A percentile compares a stretch with the other conserved stretches of the same genome.
Conservation (phyloP, 148 eudicot species). For the Vaccinium macrocarpon region DNA sequence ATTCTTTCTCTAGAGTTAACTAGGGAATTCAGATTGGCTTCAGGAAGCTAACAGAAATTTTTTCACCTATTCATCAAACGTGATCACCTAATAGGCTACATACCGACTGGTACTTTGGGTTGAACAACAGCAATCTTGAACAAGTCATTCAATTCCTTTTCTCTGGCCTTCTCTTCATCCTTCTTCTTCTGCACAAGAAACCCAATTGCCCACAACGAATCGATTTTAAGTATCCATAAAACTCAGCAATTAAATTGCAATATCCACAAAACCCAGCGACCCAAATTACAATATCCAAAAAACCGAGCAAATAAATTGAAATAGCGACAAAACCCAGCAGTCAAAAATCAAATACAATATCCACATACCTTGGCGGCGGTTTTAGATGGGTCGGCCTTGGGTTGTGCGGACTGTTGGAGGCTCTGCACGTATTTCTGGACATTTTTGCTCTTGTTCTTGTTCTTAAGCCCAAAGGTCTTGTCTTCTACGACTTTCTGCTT, state of each 20-base stretch:
- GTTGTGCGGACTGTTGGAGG: slow-evolving; percentile 22
- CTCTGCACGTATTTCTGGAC: slow-evolving; percentile 86
- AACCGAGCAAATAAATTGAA: background rate
- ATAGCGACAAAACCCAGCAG: background rate
- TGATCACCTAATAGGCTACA: background rate
- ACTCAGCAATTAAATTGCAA: background rate
- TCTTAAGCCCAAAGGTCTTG: slow-evolving; percentile 92
- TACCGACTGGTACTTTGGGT: slow-evolving; percentile 94
- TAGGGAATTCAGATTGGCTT: background rate
- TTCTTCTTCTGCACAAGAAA: slow-evolving; percentile 72
- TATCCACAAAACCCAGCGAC: background rate
- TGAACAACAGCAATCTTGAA: slow-evolving; percentile 86
- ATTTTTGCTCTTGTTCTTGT: slow-evolving; percentile 82
- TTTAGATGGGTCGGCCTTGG: slow-evolving; percentile 66
- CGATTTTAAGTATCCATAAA: background rate
- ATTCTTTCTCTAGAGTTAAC: background rate
- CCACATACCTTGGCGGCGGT: slow-evolving; percentile 57
- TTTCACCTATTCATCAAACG: background rate
- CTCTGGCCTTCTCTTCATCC: slow-evolving; percentile 78
- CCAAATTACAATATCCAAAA: background rate
- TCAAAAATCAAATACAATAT: background rate
- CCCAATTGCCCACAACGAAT: background rate
- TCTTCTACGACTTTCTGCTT: slow-evolving; percentile 89
- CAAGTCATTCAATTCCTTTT: slow-evolving; percentile 72
- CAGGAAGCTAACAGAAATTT: background rate